phyloP scores from a whole-genome alignment of 306 rosid genomes.

The Pterocarpus macrocarpus region DNA sequence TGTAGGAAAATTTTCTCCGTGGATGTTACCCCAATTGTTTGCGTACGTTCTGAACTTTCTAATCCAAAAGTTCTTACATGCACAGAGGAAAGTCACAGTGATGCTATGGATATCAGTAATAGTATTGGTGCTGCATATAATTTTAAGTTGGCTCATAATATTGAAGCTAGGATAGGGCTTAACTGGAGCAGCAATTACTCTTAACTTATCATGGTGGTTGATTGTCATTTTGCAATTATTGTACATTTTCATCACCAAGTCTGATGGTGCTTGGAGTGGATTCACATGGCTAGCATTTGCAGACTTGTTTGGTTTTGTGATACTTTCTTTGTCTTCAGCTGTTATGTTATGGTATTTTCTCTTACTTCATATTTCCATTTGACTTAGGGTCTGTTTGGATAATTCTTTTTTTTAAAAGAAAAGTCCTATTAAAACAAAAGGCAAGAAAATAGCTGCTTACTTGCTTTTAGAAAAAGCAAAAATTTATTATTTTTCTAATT shows the following conservation, averaged over 20 bases:
- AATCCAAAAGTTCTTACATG: constrained; percentile 76
- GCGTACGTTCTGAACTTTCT: constrained; percentile 81
- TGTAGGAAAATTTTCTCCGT: constrained; percentile 69
- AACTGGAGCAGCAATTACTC: constrained; percentile 70
- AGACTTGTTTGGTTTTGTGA: constrained; percentile 69
- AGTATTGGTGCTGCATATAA: constrained; percentile 57
- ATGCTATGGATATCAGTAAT: constrained; percentile 61
- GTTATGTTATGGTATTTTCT: constrained; percentile 74
- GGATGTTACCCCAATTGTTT: constrained; percentile 83
- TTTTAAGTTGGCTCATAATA: constrained; percentile 75
- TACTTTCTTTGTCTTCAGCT: constrained; percentile 85
- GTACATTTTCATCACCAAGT: constrained; percentile 71
- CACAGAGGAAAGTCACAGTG: constrained; percentile 75
- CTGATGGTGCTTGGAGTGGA: constrained; percentile 90
- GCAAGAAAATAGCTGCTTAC: background rate
- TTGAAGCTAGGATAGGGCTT: constrained; percentile 70
- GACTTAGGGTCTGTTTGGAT: no score
- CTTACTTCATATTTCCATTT: background rate
- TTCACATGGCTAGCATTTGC: constrained; percentile 77
- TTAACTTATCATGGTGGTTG: constrained; percentile 78
- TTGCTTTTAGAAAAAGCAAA: no score
- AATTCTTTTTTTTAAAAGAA: no score
- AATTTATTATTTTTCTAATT: no score
- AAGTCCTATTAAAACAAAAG: no score
- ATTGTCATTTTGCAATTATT: constrained; percentile 55